Base-by-base conservation (phyloP, 352 stramenopile species). In the Globisporangium nunn region DNA sequence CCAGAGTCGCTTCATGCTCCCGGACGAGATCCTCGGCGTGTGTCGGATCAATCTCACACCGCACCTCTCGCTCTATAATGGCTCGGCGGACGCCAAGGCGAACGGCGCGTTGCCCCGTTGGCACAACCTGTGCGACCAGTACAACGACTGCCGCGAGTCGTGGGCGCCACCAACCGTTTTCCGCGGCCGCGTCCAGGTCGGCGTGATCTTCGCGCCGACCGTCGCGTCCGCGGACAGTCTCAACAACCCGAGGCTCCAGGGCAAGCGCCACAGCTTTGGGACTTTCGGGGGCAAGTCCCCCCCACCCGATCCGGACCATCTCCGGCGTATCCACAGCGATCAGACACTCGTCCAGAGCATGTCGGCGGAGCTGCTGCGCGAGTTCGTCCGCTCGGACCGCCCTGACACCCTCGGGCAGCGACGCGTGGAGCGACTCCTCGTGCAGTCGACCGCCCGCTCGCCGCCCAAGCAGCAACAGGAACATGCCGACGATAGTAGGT, bases 41-140 rank as follows among this genome's bases (percentile, higher is more conserved):
- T 93, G 81, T 53, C 90, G 88, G 58, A 88, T 93, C 64, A 93
- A 93, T 52, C 65, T 93, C 23, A 90, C 76, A n/a, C 81, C 83
- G n/a, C 80, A 93, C 56, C 52, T 93, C 14, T 87, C 80, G 39
- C 65, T 93, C 39, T 78, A 87, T 45, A 85, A 85, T 52, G 83
- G 74, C 15, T 93, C 83, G 37, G 83, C 83, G 4, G 83, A 93
- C 37, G 83, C 83, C 6, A 90, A 90, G 41, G 83, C 83, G 2
- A 93, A 90, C 33, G 83, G 83, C 6, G 83, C 83, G 23, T 63
- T 93, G 17, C 76, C 78, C 52, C 73, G 83, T 23, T 93, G 83
- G 83, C 80, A 92, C 50, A 93, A 93, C 56, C 58, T 93, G n/a
- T 91, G 83, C 55, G 83, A 93, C 43, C 81, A 91, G 62, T 93